Base-by-base conservation (phyloP, 768 basidiomycete species). In the Megacollybia marginata region DNA sequence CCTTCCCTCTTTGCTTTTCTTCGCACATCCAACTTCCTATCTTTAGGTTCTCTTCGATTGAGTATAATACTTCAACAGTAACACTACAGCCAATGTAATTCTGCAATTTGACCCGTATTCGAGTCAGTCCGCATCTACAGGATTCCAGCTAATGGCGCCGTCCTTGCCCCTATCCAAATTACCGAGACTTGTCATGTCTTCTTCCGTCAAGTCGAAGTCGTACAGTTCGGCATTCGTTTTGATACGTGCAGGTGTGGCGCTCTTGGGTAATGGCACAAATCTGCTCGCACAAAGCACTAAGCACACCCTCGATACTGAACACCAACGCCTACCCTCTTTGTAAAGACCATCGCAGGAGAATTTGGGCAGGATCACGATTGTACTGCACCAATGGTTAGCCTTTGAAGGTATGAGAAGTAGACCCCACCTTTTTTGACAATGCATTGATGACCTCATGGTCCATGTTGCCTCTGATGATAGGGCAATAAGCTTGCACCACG, bases 271-370 rank as follows among this genome's bases (percentile, higher is more conserved):
- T 0, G 89, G 88, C 0, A 90, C 75, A 56, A 79, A 89, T 15
- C 91, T 92, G 51, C 11, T 18, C 33, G 23, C 23, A n/a, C n/a
- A n/a, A 28, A 28, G 6, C 23, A 28, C 11, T 18, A 18, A 16
- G 31, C 12, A 23, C n/a, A 16, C 46, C 35, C 23, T 36, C 32
- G 40, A 18, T 28, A 28, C 28, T 44, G 12, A n/a, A 23, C 34
- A 28, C 31, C n/a, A 12, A 33, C 40, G 67, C 78, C 45, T 57
- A 88, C 87, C 83, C 82, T 59, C 76, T 80, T 63, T 96, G 93
- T 34, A 97, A 68, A 28, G 91, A 93, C 90, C 92, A 96, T 19
- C 94, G 79, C 49, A 96, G 69, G 13, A 96, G 75, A 42, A 95
- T 72, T 59, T 96, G 93, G 15, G 91, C 83, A 5, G 78, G 76